Percentiles rank a stretch among this genome's conserved stretches.
Evolutionary conservation across 176 grass and related monocot genomes (phyloP).

Genomic region (Carex cristatella): DNA sequence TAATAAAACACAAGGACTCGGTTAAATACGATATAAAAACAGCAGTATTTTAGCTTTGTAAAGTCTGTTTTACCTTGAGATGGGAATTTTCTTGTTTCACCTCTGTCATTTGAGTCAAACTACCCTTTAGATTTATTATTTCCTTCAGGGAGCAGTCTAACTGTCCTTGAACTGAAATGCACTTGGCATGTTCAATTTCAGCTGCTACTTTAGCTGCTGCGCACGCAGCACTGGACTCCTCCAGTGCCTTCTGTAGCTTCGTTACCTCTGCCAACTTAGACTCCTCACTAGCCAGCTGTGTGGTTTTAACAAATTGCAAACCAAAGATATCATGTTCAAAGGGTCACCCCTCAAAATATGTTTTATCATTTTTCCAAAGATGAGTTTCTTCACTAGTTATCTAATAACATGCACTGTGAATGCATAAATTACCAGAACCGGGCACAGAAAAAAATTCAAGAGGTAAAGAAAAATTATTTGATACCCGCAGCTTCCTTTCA

Average conservation of each 20-base stretch:
- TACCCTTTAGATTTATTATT: slow-evolving; percentile 45
- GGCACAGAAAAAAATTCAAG: not conserved
- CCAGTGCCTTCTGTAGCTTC: slow-evolving; percentile 70
- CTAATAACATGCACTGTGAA: not conserved
- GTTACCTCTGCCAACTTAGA: slow-evolving; percentile 62
- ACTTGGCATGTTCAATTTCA: slow-evolving; percentile 56
- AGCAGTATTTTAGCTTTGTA: not conserved
- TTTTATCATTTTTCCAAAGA: not conserved
- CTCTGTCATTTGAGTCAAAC: slow-evolving; percentile 45
- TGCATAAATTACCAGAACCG: not conserved
- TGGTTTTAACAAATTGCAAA: not conserved
- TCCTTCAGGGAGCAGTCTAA: slow-evolving; percentile 57
- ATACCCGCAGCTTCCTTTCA: slow-evolving; percentile 80
- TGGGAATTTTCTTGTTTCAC: slow-evolving; percentile 61
- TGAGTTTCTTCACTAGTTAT: not conserved
- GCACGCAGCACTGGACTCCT: slow-evolving; percentile 46
- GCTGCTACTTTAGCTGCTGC: slow-evolving; percentile 45
- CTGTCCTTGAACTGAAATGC: slow-evolving; percentile 43
- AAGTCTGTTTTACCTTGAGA: slow-evolving; percentile 54
- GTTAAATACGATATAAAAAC: not conserved
- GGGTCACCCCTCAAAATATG: not conserved
- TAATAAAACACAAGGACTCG: slow-evolving; percentile 20
- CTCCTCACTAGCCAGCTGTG: slow-evolving; percentile 67
- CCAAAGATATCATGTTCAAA: not conserved
- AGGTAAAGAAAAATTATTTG: slow-evolving; percentile 1